Evolutionary conservation across 495 filamentous ascomycete genomes (phyloP).

Genomic region (Hypoxylon cercidicola): DNA sequence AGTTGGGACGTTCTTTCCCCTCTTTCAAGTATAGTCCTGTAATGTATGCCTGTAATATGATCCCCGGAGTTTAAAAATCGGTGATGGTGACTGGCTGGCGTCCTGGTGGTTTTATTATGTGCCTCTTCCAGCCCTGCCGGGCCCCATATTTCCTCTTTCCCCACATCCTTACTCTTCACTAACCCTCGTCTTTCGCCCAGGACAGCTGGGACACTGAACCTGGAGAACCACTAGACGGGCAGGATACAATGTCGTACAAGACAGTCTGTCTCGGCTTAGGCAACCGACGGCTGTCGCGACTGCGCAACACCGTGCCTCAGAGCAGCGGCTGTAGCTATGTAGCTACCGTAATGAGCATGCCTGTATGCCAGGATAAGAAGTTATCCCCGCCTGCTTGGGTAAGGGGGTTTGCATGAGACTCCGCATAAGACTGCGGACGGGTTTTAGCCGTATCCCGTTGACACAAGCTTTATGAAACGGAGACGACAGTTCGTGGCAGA

Average conservation of each 20-base stretch:
- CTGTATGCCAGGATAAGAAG: conserved; percentile 21
- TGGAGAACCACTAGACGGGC: conserved; percentile 9
- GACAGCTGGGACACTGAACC: too few relatives aligned
- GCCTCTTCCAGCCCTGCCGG: conserved; percentile 19
- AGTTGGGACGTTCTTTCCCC: conserved; percentile 4
- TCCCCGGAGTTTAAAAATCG: conserved; percentile 24
- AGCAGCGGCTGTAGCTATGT: conserved; percentile 7
- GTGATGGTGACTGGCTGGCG: conserved; percentile 8
- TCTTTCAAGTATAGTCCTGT: conserved; percentile 5
- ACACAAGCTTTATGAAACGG: neutral
- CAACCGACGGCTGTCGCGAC: conserved; percentile 31
- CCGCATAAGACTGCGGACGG: neutral
- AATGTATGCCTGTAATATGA: neutral
- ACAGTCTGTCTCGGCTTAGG: conserved; percentile 34
- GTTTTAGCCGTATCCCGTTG: conserved; percentile 18
- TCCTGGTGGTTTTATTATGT: conserved; percentile 5
- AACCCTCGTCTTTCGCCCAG: conserved; percentile 18
- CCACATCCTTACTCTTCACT: conserved; percentile 32
- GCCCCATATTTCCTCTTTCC: conserved; percentile 29
- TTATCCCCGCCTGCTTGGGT: conserved; percentile 29
- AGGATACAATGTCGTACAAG: conserved; percentile 23
- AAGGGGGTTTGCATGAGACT: conserved; percentile 18
- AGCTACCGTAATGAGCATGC: neutral
- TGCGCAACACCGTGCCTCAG: conserved; percentile 12
- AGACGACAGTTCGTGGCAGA: neutral